phyloP scores from a whole-genome alignment of 2,329 filamentous ascomycete genomes.

The Escovopsis sp. region DNA sequence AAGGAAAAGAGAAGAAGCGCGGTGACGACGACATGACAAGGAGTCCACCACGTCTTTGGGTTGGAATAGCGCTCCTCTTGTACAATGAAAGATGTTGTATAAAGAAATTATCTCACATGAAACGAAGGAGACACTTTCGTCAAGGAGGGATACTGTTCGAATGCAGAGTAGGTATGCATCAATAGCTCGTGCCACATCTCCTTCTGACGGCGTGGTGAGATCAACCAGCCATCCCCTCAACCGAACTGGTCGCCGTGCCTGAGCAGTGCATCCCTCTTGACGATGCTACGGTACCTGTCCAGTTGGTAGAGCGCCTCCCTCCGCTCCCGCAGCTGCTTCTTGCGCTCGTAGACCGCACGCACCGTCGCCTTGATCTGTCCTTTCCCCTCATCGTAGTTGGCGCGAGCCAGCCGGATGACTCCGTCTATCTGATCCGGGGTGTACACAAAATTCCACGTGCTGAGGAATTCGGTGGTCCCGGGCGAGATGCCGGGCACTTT shows the following conservation, averaged over 20 bases:
- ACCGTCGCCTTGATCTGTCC: slow-evolving; percentile 67
- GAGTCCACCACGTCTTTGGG: slow-evolving; percentile 1
- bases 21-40: slow-evolving; percentile 1
- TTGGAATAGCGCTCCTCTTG: slow-evolving; percentile 10
- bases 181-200: no score
- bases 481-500: slow-evolving; percentile 74
- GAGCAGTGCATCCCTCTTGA: slow-evolving; percentile 38
- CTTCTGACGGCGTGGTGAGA: no score
- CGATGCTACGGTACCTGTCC: slow-evolving; percentile 29
- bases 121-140: no score
- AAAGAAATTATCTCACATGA: not conserved
- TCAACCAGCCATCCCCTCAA: not conserved
- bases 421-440: slow-evolving; percentile 78
- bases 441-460: slow-evolving; percentile 97
- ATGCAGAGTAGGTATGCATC: no score
- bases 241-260: slow-evolving; percentile 55
- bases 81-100: slow-evolving; percentile 17
- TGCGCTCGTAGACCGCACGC: slow-evolving; percentile 81
- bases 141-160: no score
- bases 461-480: slow-evolving; percentile 68
- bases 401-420: slow-evolving; percentile 65
- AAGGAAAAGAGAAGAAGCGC: slow-evolving; percentile 5
- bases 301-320: slow-evolving; percentile 25
- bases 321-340: slow-evolving; percentile 54
- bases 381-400: slow-evolving; percentile 74